phyloP scores from a whole-genome alignment of 2,329 filamentous ascomycete species.

The Metarhizium brunneum region DNA sequence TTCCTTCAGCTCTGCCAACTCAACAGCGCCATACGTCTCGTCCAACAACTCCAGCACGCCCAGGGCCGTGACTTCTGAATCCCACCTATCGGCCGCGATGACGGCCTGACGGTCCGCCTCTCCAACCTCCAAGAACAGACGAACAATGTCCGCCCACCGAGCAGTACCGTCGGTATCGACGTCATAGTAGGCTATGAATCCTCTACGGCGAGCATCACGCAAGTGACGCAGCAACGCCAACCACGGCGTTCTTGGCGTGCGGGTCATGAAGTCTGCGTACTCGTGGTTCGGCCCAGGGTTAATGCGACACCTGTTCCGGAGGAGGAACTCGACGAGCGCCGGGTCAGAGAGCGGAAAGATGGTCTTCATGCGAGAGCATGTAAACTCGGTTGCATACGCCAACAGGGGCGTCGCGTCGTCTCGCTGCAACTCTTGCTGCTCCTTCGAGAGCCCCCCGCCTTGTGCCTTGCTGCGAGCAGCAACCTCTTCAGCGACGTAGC shows the following conservation, averaged over 20 bases:
- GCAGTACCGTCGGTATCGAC: too few species aligned
- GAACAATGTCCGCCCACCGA: too few species aligned
- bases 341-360: conserved; percentile 24
- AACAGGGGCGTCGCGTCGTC: conserved; percentile 20
- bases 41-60: conserved; percentile 20
- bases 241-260: conserved; percentile 11
- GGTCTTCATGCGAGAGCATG: conserved; percentile 23
- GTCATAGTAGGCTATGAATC: too few species aligned
- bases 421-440: too few species aligned
- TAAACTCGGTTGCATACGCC: conserved; percentile 22
- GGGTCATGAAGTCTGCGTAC: too few species aligned
- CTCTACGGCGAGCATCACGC: too few species aligned
- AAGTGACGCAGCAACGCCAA: too few species aligned
- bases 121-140: too few species aligned
- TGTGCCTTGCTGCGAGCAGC: too few species aligned
- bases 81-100: conserved; percentile 5
- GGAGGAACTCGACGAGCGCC: conserved; percentile 15
- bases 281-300: conserved; percentile 8
- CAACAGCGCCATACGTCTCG: conserved; percentile 13
- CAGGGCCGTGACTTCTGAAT: conserved; percentile 17
- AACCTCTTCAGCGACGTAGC: too few species aligned
- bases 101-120: too few species aligned
- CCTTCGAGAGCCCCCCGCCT: too few species aligned
- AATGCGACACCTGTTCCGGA: conserved; percentile 9
- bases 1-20: conserved; percentile 9